phyloP scores from a whole-genome alignment of 78 protist species.

The Isochrysis galbana region DNA sequence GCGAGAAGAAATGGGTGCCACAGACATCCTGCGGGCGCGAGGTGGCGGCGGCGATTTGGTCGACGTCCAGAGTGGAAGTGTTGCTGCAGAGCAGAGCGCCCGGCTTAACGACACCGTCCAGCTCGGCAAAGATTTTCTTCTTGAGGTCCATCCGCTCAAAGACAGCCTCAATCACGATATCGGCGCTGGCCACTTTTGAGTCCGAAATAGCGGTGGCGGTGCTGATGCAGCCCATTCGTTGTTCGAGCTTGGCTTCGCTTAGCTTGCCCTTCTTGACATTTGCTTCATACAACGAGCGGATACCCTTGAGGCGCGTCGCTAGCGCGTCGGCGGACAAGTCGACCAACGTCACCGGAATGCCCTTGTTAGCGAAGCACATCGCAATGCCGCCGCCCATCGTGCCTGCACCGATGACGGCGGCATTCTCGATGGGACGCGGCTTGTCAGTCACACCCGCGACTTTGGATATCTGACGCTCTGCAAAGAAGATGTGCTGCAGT shows the following conservation, averaged over 20 bases:
- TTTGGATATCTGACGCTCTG: not conserved
- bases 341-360: conserved; percentile 2
- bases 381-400: conserved; percentile 65
- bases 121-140: conserved; percentile 52
- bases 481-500: conserved; percentile 11
- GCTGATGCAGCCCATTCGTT: not conserved
- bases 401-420: conserved; percentile 52
- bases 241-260: not conserved
- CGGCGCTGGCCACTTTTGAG: conserved; percentile 11
- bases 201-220: not conserved
- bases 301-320: not conserved
- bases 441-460: not conserved
- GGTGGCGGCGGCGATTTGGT: conserved; percentile 3
- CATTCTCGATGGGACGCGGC: not conserved
- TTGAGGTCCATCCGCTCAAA: conserved; percentile 62
- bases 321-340: conserved; percentile 22
- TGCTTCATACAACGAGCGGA: not conserved
- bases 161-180: conserved; percentile 69
- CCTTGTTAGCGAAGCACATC: conserved; percentile 4
- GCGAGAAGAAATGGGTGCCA: conserved; percentile 76
- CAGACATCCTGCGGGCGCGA: conserved; percentile 37
- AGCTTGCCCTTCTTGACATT: not conserved
- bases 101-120: conserved; percentile 50
- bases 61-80: conserved; percentile 60
- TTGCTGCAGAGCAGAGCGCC: conserved; percentile 60